phyloP scores from a whole-genome alignment of 306 rosid genomes.

The Casuarina cunninghamiana region DNA sequence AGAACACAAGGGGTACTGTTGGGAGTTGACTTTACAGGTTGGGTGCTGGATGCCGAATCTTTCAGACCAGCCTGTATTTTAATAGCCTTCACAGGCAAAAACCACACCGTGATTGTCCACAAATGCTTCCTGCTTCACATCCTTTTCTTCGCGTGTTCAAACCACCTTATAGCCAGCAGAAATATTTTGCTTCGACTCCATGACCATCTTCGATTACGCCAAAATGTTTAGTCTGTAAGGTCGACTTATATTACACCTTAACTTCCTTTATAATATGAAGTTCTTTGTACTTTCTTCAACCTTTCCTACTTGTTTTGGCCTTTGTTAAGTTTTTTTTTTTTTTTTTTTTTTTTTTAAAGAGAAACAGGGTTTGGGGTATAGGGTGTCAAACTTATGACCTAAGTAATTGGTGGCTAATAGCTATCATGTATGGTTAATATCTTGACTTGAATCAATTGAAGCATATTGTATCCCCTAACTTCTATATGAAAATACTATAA shows the following conservation, averaged over 20 bases:
- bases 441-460: too few species aligned
- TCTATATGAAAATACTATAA: too few species aligned
- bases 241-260: neutral
- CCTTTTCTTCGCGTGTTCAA: neutral
- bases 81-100: slow-evolving; percentile 35
- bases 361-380: too few species aligned
- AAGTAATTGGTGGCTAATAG: too few species aligned
- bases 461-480: too few species aligned
- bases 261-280: neutral
- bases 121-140: neutral
- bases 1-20: slow-evolving; percentile 28
- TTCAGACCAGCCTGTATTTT: slow-evolving; percentile 33
- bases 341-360: too few species aligned
- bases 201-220: neutral
- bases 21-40: slow-evolving; percentile 41
- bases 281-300: neutral
- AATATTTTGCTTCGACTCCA: neutral
- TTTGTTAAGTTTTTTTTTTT: neutral
- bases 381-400: too few species aligned
- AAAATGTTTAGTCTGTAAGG: neutral
- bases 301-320: neutral
- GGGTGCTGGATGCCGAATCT: slow-evolving; percentile 36
- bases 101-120: neutral
- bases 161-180: neutral
- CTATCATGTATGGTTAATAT: too few species aligned